Conservation (phyloP, 106 monocot species). For the Ottelia alismoides region DNA sequence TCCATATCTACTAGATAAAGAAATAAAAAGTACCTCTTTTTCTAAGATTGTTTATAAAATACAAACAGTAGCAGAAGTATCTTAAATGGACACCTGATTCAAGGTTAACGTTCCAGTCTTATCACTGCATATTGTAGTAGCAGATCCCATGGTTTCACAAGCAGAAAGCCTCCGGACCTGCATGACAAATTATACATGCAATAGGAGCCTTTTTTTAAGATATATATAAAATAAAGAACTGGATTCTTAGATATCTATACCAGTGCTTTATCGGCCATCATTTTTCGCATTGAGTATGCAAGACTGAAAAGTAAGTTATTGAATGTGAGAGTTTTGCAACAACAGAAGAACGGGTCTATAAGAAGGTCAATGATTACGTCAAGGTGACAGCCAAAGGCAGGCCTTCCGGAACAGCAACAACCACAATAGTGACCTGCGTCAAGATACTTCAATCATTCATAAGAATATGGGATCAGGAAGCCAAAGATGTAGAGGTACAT, state of each 20-base stretch:
- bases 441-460: no score
- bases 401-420: slow-evolving; percentile 11
- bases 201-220: neutral
- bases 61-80: neutral
- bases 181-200: slow-evolving; percentile 4
- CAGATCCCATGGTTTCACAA: slow-evolving; percentile 95
- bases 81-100: slow-evolving; percentile 39
- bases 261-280: slow-evolving; percentile 84
- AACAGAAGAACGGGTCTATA: neutral
- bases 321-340: neutral
- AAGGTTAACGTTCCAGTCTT: slow-evolving; percentile 84
- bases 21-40: neutral
- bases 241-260: slow-evolving; percentile 12
- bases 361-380: slow-evolving; percentile 27
- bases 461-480: neutral
- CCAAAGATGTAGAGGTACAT: neutral
- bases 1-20: neutral
- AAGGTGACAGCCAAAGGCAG: slow-evolving; percentile 47
- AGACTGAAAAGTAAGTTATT: slow-evolving; percentile 19
- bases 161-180: slow-evolving; percentile 81
- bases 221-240: neutral
- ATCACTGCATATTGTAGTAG: slow-evolving; percentile 89
- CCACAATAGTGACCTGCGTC: slow-evolving; percentile 10
- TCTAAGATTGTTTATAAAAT: slow-evolving; percentile 7
- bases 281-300: slow-evolving; percentile 85